phyloP scores from a whole-genome alignment of 192 early-diverging fungal species.

The Phycomyces blakesleeanus region DNA sequence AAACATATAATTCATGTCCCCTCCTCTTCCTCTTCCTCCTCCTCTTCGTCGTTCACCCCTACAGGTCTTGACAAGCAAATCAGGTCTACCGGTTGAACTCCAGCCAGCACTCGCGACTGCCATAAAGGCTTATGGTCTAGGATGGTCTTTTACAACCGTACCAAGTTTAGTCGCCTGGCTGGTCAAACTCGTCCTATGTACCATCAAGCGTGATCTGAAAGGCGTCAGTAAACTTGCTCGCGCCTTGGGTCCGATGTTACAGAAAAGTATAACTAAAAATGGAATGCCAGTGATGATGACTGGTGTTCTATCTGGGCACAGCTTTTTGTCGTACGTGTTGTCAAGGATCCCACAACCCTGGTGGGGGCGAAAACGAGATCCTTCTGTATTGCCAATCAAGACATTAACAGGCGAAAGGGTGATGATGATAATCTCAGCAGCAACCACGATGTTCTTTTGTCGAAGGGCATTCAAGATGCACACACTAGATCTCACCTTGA shows the following conservation, averaged over 20 bases:
- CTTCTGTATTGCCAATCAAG: neutral
- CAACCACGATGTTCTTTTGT: constrained; percentile 34
- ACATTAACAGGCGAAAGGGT: neutral
- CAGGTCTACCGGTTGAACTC: neutral
- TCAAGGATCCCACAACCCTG: neutral
- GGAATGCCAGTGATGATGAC: constrained; percentile 29
- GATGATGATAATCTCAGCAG: constrained; percentile 34
- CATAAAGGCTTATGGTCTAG: constrained; percentile 33
- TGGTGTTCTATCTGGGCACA: constrained; percentile 22
- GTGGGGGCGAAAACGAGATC: too few relatives aligned
- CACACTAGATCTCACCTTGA: constrained; percentile 53
- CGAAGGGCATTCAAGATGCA: constrained; percentile 28
- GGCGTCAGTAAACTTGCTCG: neutral
- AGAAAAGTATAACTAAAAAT: constrained; percentile 21
- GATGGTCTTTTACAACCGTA: constrained; percentile 28
- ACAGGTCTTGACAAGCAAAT: neutral
- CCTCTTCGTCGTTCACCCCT: neutral
- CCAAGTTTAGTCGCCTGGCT: constrained; percentile 11
- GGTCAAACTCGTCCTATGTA: constrained; percentile 6
- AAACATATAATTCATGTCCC: too few relatives aligned
- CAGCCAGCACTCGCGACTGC: constrained; percentile 8
- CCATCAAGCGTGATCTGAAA: too few relatives aligned
- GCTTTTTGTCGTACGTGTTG: neutral
- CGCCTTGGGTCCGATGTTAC: constrained; percentile 1
- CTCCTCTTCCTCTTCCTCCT: neutral